A percentile compares a stretch with the other conserved stretches of the same genome.
Evolutionary conservation across 371 early-diverging fungal genomes (phyloP).

Genomic region (Coemansia sp.): DNA sequence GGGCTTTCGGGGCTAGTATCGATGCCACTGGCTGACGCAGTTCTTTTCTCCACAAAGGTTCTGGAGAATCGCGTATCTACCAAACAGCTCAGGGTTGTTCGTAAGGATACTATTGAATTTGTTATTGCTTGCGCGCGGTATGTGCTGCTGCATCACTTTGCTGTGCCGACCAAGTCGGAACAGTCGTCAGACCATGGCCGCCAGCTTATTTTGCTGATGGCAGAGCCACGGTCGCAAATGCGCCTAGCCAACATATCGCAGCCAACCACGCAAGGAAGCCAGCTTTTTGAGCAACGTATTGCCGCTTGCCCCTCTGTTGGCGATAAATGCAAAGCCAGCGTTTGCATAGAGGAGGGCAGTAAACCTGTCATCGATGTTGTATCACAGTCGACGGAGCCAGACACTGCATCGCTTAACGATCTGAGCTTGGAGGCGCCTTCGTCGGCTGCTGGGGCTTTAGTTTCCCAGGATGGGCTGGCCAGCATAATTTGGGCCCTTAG

Average conservation of each 20-base stretch:
- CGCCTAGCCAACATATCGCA: constrained; percentile 41
- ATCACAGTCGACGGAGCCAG: constrained; percentile 12
- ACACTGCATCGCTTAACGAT: constrained; percentile 11
- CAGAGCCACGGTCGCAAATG: constrained; percentile 26
- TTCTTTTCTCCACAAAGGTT: constrained; percentile 27
- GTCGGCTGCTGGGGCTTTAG: constrained; percentile 3
- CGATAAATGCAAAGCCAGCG: constrained; percentile 16
- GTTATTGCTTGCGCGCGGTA: constrained; percentile 43
- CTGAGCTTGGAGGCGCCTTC: background rate
- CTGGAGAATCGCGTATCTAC: constrained; percentile 19
- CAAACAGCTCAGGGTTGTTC: constrained; percentile 25
- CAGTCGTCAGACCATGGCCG: constrained; percentile 6
- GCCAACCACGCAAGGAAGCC: constrained; percentile 40
- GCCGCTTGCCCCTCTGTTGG: constrained; percentile 18
- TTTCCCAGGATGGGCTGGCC: constrained; percentile 26
- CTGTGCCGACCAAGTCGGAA: constrained; percentile 2
- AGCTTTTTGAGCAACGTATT: constrained; percentile 38
- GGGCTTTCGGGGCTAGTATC: constrained; percentile 40
- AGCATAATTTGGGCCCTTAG: constrained; percentile 45
- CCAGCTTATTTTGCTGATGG: constrained; percentile 14
- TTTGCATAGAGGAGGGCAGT: background rate
- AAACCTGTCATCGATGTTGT: constrained; percentile 4
- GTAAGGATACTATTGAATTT: constrained; percentile 37
- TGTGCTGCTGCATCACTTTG: constrained; percentile 13
- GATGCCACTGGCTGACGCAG: constrained; percentile 43